Evolutionary conservation across 2,329 filamentous ascomycete genomes (phyloP).

Genomic region (Emericellopsis cladophorae): DNA sequence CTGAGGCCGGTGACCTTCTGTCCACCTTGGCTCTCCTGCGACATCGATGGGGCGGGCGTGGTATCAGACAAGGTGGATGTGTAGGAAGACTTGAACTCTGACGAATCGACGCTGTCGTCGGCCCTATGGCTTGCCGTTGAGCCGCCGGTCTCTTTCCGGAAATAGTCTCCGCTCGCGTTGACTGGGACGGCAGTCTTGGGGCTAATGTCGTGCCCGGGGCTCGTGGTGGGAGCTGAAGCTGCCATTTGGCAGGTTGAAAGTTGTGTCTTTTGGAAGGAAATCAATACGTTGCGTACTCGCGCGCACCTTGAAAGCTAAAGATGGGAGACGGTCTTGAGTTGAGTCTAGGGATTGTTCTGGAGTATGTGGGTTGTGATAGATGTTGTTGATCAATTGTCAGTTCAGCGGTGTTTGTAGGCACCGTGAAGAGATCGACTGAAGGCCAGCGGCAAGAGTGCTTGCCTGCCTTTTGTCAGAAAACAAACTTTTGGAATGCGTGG

Average conservation of each 20-base stretch:
- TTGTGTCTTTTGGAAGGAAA: background rate
- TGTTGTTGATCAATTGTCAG: background rate
- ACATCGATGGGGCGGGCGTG: background rate
- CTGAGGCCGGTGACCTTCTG: constrained; percentile 1
- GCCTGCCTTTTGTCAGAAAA: background rate
- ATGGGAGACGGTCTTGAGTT: background rate
- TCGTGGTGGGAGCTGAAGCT: background rate
- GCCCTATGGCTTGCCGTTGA: constrained; percentile 2
- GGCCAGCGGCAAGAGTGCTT: too few species aligned
- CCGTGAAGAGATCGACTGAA: too few species aligned
- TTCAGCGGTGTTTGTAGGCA: too few species aligned
- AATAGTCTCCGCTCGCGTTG: constrained; percentile 12
- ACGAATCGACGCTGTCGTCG: constrained; percentile 2
- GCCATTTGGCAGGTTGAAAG: background rate
- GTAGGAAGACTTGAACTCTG: constrained; percentile 1
- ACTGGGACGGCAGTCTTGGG: constrained; percentile 18
- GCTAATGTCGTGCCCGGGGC: constrained; percentile 20
- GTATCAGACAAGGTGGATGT: background rate
- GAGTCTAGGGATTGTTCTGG: background rate
- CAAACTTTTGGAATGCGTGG: background rate
- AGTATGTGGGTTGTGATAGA: background rate
- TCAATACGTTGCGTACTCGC: background rate
- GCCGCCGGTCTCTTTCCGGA: constrained; percentile 8
- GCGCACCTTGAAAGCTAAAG: background rate
- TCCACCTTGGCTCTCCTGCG: background rate